Percentiles rank a stretch among this genome's conserved stretches.
Evolutionary conservation across 495 filamentous ascomycete species (phyloP).

Genomic region (Articulospora tetracladia): DNA sequence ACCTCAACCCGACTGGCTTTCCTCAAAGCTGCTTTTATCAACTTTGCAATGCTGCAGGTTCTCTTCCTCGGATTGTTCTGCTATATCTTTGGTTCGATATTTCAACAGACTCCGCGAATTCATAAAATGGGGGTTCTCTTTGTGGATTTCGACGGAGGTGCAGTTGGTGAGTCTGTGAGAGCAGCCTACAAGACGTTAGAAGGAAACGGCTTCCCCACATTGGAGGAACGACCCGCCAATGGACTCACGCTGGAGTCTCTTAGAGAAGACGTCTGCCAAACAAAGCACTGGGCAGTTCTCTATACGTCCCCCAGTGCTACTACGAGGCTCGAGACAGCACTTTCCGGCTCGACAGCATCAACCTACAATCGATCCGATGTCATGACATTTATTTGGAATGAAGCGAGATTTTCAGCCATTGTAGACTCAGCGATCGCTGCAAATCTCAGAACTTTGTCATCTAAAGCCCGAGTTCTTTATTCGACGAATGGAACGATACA

Average conservation of each 20-base stretch:
- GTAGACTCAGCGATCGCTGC: constrained; percentile 31
- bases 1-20: neutral
- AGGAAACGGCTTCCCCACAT: constrained; percentile 34
- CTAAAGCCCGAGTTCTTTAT: constrained; percentile 35
- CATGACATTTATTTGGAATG: constrained; percentile 46
- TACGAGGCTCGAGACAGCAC: constrained; percentile 29
- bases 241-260: constrained; percentile 29
- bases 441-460: constrained; percentile 29
- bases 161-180: constrained; percentile 38
- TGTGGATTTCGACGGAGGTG: constrained; percentile 49
- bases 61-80: constrained; percentile 43
- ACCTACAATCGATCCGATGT: constrained; percentile 37
- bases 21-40: constrained; percentile 16
- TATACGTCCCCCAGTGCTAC: constrained; percentile 38
- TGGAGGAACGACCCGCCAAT: constrained; percentile 30
- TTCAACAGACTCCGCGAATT: constrained; percentile 32
- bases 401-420: constrained; percentile 43
- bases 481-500: constrained; percentile 27
- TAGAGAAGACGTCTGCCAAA: constrained; percentile 36
- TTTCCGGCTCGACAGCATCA: constrained; percentile 28
- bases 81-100: constrained; percentile 45
- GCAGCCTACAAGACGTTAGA: constrained; percentile 38
- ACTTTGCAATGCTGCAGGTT: constrained; percentile 30
- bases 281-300: constrained; percentile 44
- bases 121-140: constrained; percentile 42